Percentiles rank a stretch among this genome's conserved stretches.
phyloP scores from a whole-genome alignment of 768 basidiomycete genomes.

The Termitomyces heimii region DNA sequence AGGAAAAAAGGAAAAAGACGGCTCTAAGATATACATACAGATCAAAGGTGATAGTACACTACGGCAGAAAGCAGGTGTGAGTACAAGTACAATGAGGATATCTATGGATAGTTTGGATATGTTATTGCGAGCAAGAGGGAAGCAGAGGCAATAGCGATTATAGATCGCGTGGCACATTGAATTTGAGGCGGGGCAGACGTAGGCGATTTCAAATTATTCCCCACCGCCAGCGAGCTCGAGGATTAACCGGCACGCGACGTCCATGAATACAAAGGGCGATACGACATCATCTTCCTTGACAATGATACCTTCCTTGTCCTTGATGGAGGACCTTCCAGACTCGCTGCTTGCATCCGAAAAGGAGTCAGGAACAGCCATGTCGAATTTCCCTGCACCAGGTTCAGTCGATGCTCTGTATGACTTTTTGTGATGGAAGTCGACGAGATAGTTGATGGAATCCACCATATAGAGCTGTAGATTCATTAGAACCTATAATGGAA shows the following conservation, averaged over 20 bases:
- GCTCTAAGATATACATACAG: constrained; percentile 13
- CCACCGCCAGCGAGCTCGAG: constrained; percentile 80
- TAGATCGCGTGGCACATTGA: not conserved
- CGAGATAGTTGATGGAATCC: constrained; percentile 92
- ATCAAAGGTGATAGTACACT: constrained; percentile 10
- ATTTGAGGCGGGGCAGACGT: not conserved
- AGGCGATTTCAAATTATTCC: constrained; percentile 15
- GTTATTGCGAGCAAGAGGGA: constrained; percentile 1
- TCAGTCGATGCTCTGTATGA: constrained; percentile 76
- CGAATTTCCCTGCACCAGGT: constrained; percentile 64
- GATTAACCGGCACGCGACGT: constrained; percentile 90
- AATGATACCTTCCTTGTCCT: constrained; percentile 39
- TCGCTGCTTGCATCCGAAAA: constrained; percentile 52
- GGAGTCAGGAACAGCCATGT: constrained; percentile 51
- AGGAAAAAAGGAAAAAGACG: not conserved
- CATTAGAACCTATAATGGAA: constrained; percentile 71
- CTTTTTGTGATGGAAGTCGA: constrained; percentile 97
- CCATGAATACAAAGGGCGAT: constrained; percentile 94
- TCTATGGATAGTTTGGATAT: constrained; percentile 6
- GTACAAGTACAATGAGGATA: constrained; percentile 13
- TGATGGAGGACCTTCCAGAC: constrained; percentile 44
- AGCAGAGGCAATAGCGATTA: not conserved
- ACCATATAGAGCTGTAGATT: constrained; percentile 97
- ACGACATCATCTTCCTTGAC: constrained; percentile 58
- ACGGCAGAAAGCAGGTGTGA: constrained; percentile 1